phyloP scores from a whole-genome alignment of 208 protist genomes.

The Entamoeba histolytica region DNA sequence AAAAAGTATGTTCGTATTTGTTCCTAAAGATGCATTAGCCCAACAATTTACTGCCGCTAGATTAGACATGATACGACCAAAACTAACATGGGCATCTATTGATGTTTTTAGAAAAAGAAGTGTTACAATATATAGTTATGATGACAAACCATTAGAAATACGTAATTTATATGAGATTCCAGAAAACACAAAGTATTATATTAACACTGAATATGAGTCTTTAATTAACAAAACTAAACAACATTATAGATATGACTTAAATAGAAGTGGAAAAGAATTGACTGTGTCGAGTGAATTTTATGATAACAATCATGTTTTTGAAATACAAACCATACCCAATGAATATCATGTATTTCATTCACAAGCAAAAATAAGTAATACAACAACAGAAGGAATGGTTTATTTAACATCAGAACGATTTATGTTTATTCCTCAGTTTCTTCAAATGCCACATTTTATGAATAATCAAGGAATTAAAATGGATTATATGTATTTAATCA shows the following conservation, averaged over 20 bases:
- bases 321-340: neutral
- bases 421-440: neutral
- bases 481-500: neutral
- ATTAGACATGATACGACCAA: neutral
- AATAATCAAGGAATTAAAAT: neutral
- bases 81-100: neutral
- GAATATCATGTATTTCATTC: neutral
- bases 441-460: neutral
- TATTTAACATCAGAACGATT: neutral
- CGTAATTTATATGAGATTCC: neutral
- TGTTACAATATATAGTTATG: neutral
- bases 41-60: neutral
- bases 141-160: neutral
- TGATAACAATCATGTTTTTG: neutral
- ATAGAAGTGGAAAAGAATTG: neutral
- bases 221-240: neutral
- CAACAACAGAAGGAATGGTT: neutral
- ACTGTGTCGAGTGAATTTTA: neutral
- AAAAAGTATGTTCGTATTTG: no score
- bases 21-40: no score
- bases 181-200: neutral
- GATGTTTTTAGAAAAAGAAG: neutral
- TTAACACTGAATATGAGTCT: neutral
- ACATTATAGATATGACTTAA: neutral
- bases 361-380: neutral